Percentiles rank a stretch among this genome's conserved stretches.
phyloP scores from a whole-genome alignment of 495 filamentous ascomycete species.

The Tuber borchii region DNA sequence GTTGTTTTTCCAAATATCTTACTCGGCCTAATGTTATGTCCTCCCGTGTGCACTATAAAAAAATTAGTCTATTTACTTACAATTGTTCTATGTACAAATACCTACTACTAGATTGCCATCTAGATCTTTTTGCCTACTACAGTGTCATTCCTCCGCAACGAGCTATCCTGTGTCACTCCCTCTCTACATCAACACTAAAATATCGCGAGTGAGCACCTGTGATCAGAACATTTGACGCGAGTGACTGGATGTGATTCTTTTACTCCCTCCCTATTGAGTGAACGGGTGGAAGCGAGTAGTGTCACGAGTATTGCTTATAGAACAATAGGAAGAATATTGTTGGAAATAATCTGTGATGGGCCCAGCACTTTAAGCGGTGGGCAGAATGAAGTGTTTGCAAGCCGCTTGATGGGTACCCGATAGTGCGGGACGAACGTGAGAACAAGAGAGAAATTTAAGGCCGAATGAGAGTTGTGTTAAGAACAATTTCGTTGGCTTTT shows the following conservation, averaged over 20 bases:
- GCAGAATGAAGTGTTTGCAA: too few relatives aligned
- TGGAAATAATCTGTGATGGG: too few relatives aligned
- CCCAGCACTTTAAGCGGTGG: too few relatives aligned
- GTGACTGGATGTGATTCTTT: not conserved
- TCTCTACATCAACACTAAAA: too few relatives aligned
- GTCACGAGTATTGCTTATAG: too few relatives aligned
- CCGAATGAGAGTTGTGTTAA: too few relatives aligned
- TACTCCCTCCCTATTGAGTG: not conserved
- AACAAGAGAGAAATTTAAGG: too few relatives aligned
- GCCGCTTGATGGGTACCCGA: too few relatives aligned
- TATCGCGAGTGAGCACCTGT: not conserved
- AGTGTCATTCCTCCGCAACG: not conserved
- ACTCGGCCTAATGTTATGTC: not conserved
- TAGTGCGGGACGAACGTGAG: too few relatives aligned
- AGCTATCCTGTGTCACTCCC: not conserved
- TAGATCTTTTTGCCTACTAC: not conserved
- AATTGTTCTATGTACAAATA: not conserved
- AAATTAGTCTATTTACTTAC: not conserved
- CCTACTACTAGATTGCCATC: not conserved
- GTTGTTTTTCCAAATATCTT: not conserved
- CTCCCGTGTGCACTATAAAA: not conserved
- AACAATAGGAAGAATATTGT: too few relatives aligned
- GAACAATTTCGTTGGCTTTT: too few relatives aligned
- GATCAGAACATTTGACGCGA: not conserved
- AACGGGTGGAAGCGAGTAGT: too few relatives aligned